phyloP scores from a whole-genome alignment of 805 yeast genomes.

The Hanseniaspora vineae region DNA sequence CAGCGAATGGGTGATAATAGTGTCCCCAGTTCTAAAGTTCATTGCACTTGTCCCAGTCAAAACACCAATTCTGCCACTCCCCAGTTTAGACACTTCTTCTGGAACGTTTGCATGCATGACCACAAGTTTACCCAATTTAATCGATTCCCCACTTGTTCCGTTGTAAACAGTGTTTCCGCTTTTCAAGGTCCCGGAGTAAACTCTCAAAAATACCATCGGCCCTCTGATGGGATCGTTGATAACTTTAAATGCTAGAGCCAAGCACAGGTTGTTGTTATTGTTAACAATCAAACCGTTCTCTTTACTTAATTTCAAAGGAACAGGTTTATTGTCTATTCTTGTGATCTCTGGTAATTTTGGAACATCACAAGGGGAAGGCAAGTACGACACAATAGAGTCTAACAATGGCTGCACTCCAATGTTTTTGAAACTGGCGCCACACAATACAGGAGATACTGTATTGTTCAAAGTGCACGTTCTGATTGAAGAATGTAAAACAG shows the following conservation, averaged over 20 bases:
- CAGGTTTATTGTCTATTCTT: constrained; percentile 7
- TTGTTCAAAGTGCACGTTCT: constrained; percentile 47
- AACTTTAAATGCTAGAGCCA: constrained; percentile 87
- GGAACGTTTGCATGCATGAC: constrained; percentile 85
- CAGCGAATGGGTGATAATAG: constrained; percentile 51
- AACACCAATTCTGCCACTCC: constrained; percentile 85
- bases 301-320: constrained; percentile 28
- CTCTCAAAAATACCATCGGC: constrained; percentile 71
- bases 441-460: constrained; percentile 62
- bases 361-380: constrained; percentile 73
- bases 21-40: constrained; percentile 80
- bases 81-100: constrained; percentile 48
- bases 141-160: constrained; percentile 42
- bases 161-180: constrained; percentile 52
- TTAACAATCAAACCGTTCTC: constrained; percentile 39
- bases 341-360: constrained; percentile 39
- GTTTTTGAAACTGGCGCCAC: constrained; percentile 87
- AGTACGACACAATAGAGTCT: constrained; percentile 64
- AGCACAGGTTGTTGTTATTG: constrained; percentile 45
- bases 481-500: constrained; percentile 44
- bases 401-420: constrained; percentile 91
- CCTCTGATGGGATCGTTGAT: constrained; percentile 77
- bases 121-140: constrained; percentile 55
- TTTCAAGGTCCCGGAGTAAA: constrained; percentile 67
- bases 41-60: constrained; percentile 29